These are phyloP conservation scores for Penicillium hordei DNA, from an alignment of 2,329 filamentous ascomycete genomes.

Conservation along the genomic window DNA sequence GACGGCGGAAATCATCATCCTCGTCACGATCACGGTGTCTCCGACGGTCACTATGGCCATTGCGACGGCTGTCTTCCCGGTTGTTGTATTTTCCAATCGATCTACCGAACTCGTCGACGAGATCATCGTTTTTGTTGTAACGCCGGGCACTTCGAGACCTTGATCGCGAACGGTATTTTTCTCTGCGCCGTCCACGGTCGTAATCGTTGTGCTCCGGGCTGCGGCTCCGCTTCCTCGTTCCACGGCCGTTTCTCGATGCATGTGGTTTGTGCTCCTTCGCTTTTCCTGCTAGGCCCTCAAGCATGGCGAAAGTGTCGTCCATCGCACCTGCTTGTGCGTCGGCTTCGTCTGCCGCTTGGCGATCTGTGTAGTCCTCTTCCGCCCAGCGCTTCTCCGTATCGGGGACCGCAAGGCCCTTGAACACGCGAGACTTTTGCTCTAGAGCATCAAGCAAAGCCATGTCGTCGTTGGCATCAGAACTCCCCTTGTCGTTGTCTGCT, in stretches of 20 bases:
- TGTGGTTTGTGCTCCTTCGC: constrained; percentile 43
- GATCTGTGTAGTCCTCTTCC: constrained; percentile 48
- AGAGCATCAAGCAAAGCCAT: constrained; percentile 47
- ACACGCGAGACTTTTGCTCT: constrained; percentile 80
- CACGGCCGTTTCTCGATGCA: constrained; percentile 34
- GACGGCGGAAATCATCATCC: constrained; percentile 56
- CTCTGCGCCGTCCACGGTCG: constrained; percentile 48
- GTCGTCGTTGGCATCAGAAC: constrained; percentile 44
- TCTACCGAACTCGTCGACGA: constrained; percentile 62
- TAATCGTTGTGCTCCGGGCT: constrained; percentile 54
- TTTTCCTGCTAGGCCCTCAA: constrained; percentile 81
- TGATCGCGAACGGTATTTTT: constrained; percentile 52
- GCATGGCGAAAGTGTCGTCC: constrained; percentile 86
- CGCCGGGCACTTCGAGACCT: constrained; percentile 47
- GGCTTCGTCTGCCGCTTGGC: constrained; percentile 31
- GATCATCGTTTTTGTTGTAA: constrained; percentile 47
- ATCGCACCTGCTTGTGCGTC: constrained; percentile 63
- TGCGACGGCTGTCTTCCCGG: constrained; percentile 39
- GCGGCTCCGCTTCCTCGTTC: constrained; percentile 54
- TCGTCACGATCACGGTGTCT: constrained; percentile 38
- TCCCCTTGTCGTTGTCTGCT: constrained; percentile 30
- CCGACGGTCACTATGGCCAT: constrained; percentile 48
- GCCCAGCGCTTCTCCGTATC: constrained; percentile 65
- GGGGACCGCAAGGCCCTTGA: constrained; percentile 83
- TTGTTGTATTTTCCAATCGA: constrained; percentile 42